These are phyloP conservation scores for Vicia sativa DNA, from an alignment of 306 rosid species.

Conservation along the genomic window DNA sequence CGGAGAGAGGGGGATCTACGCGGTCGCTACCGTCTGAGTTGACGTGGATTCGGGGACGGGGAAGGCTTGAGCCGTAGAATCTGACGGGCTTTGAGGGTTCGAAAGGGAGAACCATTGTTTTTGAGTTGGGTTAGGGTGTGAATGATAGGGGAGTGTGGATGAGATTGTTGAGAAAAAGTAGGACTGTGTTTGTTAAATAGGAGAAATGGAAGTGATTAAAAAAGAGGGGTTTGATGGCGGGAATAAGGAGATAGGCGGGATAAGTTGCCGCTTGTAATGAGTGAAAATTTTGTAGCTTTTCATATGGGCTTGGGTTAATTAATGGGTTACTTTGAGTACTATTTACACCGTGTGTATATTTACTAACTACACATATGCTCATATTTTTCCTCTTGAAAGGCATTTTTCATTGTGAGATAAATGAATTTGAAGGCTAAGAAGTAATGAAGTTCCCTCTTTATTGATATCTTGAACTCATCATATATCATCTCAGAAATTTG, in stretches of 20 bases:
- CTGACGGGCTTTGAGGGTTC: slow-evolving; percentile 57
- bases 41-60: slow-evolving; percentile 80
- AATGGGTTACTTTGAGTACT: background rate
- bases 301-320: slow-evolving; percentile 2
- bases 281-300: slow-evolving; percentile 31
- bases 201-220: background rate
- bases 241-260: slow-evolving; percentile 47
- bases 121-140: too few relatives aligned
- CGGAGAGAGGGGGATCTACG: slow-evolving; percentile 66
- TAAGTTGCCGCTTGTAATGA: slow-evolving; percentile 35
- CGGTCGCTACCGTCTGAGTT: slow-evolving; percentile 59
- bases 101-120: slow-evolving; percentile 60
- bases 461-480: too few relatives aligned
- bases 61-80: slow-evolving; percentile 86
- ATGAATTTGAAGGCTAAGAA: too few relatives aligned
- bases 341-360: background rate
- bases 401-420: too few relatives aligned
- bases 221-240: slow-evolving; percentile 33
- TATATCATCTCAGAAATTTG: too few relatives aligned
- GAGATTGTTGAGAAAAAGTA: background rate
- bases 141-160: background rate
- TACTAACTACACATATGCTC: background rate
- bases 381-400: background rate
- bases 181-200: slow-evolving; percentile 23
- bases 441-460: too few relatives aligned